Percentiles rank a stretch among this genome's conserved stretches.
phyloP scores from a whole-genome alignment of 2,329 filamentous ascomycete genomes.

The Diaporthe sp. region DNA sequence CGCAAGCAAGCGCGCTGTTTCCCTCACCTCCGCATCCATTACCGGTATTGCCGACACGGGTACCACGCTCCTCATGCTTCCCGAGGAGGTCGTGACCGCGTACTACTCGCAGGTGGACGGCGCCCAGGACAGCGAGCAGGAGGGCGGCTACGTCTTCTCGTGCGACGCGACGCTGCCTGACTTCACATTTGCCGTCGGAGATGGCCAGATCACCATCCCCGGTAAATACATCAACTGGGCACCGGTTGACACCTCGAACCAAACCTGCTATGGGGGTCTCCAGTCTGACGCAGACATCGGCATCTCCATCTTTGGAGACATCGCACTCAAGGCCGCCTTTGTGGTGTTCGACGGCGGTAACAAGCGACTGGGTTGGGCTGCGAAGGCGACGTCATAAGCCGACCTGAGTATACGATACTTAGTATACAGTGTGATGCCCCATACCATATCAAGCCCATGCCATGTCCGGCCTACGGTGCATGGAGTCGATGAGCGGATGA shows the following conservation, averaged over 20 bases:
- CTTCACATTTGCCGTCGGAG: conserved; percentile 57
- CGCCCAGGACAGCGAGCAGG: conserved; percentile 49
- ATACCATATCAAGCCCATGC: neutral
- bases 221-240: conserved; percentile 55
- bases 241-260: conserved; percentile 39
- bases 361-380: conserved; percentile 56
- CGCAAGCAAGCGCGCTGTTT: conserved; percentile 26
- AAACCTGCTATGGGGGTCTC: conserved; percentile 50
- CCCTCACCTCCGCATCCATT: conserved; percentile 45
- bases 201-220: conserved; percentile 56
- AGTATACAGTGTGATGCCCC: neutral
- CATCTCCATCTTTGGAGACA: conserved; percentile 47
- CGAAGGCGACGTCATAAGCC: conserved; percentile 42
- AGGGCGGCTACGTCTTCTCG: conserved; percentile 58
- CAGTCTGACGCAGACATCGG: conserved; percentile 46
- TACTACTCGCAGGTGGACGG: conserved; percentile 59
- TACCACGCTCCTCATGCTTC: conserved; percentile 62
- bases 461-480: neutral
- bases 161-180: conserved; percentile 57
- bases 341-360: conserved; percentile 50
- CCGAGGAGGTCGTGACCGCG: conserved; percentile 54
- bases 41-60: conserved; percentile 63
- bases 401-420: too few species aligned
- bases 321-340: conserved; percentile 47
- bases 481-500: neutral